Percentiles rank a stretch among this genome's conserved stretches.
phyloP scores from a whole-genome alignment of 169 alveolate genomes.

The Plasmodium ovale region DNA sequence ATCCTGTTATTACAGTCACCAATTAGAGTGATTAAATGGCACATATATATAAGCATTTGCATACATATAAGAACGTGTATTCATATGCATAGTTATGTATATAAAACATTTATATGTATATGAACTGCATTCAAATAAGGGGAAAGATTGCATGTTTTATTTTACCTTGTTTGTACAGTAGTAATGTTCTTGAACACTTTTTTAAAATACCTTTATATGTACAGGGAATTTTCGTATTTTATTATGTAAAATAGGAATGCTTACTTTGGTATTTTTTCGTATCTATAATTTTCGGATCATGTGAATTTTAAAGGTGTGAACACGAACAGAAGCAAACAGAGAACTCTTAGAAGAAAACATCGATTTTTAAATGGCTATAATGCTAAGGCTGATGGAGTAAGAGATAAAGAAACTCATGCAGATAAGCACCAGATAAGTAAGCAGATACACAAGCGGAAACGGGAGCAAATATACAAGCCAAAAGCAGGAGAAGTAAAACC shows the following conservation, averaged over 20 bases:
- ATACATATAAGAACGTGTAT: no score
- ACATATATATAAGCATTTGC: no score
- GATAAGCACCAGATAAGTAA: background rate
- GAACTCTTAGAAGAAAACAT: background rate
- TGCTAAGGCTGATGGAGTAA: conserved; percentile 34
- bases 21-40: no score
- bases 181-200: background rate
- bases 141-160: no score
- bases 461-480: background rate
- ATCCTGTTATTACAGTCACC: no score
- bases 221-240: conserved; percentile 1
- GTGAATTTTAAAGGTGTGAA: conserved; percentile 42
- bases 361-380: conserved; percentile 22
- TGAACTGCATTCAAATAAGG: no score
- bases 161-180: conserved; percentile 25
- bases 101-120: no score
- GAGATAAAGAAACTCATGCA: background rate
- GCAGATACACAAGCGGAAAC: background rate
- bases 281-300: conserved; percentile 15
- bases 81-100: no score
- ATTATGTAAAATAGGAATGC: background rate
- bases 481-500: background rate
- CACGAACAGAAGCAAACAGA: conserved; percentile 13
- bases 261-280: conserved; percentile 3
- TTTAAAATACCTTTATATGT: background rate